Evolutionary conservation across 192 early-diverging fungal species (phyloP), one percentile per base, ranked within the genome.

Genomic region (Thoreauomyces humboldtii): DNA sequence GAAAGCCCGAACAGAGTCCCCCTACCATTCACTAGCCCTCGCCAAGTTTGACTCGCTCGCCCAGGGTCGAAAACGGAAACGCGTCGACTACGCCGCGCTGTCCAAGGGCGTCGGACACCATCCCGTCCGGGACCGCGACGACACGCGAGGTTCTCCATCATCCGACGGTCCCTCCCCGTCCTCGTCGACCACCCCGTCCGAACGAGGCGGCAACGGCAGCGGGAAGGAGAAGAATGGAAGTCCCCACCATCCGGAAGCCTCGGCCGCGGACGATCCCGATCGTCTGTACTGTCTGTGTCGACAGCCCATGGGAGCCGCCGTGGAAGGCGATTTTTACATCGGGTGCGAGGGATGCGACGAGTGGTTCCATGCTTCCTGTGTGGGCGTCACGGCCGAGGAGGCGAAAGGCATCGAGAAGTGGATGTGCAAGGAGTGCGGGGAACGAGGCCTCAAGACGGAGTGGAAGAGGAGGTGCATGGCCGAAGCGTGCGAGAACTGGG

Each of bases 321-420:
- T 25, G 24, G 70, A 76, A 28, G 19, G 46, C 24, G 62, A 63
- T 2, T 68, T 74, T 41, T 74, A 63, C 59, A 78, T 78, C 32
- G 58, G 41, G 46, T 78, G 76, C 48, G 76, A 78, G 9, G 43
- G 25, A 9, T 78, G 76, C 63, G 73, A 71, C 43, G 55, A 63
- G 32, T 78, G 76, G 76, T 75, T 78, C 47, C 76, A 78, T 41
- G 72, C 65, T 0, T 38, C 42, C 7, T 78, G 76, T 50, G 73
- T 75, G 7, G 43, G 43, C 31, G 48, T 78, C 3, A 31, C 63
- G 9, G 67, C 69, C 42, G 47, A 50, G 15, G 59, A 62, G n/a
- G 54, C 67, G 17, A 36, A 54, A 9, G 69, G 47, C 15, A 27
- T 72, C 24, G 66, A 59, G 21, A 57, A 72, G 25, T 78, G 72